Conservation (phyloP, 257 asterid genomes). For the Petunia axillaris region DNA sequence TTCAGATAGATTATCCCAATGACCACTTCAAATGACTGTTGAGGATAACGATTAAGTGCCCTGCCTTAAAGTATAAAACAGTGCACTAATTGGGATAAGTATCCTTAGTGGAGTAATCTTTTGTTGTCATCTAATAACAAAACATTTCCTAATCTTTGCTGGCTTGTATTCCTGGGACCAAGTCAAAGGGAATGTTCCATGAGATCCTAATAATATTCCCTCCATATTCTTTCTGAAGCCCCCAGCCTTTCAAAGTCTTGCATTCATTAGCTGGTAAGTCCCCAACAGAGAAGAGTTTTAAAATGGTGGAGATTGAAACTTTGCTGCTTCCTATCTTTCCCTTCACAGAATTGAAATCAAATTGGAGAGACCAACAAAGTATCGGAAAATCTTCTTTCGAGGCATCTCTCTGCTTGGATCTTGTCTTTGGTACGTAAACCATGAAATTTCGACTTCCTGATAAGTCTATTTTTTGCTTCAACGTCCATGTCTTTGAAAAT, state of each 20-base stretch:
- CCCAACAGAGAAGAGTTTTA: not conserved
- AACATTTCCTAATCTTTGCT: not conserved
- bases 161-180: not conserved
- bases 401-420: no score
- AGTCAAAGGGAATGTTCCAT: not conserved
- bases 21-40: no score
- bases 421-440: no score
- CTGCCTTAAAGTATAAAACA: no score
- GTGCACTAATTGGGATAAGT: no score
- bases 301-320: not conserved
- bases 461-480: no score
- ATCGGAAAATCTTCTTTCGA: no score
- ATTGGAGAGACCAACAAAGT: not conserved
- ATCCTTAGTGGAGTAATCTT: not conserved
- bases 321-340: no score
- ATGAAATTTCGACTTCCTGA: no score
- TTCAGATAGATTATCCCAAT: no score
- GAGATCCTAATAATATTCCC: slow-evolving; percentile 52
- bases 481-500: no score
- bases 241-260: not conserved
- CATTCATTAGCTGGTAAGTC: slow-evolving; percentile 1
- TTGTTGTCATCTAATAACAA: not conserved
- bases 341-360: not conserved
- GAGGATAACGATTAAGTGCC: no score
- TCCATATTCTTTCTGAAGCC: slow-evolving; percentile 28